phyloP scores from a whole-genome alignment of 768 basidiomycete genomes.

The Porphyrellus cyaneotinctus region DNA sequence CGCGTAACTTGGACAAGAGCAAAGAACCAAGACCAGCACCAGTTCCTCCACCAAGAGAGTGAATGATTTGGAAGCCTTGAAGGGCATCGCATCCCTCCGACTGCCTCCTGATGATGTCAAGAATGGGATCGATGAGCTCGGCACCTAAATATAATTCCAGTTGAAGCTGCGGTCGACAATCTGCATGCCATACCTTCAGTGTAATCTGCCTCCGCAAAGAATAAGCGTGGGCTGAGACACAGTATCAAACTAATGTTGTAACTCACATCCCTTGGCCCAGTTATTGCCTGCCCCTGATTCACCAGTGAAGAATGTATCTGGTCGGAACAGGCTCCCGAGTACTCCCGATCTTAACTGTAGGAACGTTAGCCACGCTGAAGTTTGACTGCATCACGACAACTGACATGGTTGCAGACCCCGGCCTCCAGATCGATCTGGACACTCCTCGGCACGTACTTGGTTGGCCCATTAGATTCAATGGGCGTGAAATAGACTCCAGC shows the following conservation, averaged over 20 bases:
- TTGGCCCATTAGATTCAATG: slow-evolving; percentile 44
- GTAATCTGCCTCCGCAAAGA: slow-evolving; percentile 51
- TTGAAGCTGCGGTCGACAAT: background rate
- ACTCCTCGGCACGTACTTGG: slow-evolving; percentile 86
- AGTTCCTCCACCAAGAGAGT: slow-evolving; percentile 90
- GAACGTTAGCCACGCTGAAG: slow-evolving; percentile 1
- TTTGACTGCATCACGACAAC: slow-evolving; percentile 22
- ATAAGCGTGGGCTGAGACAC: slow-evolving; percentile 16
- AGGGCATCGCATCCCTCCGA: slow-evolving; percentile 79
- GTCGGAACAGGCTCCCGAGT: slow-evolving; percentile 75
- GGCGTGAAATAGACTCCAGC: slow-evolving; percentile 82
- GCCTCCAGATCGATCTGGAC: slow-evolving; percentile 89
- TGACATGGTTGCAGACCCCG: slow-evolving; percentile 75
- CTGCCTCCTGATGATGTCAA: slow-evolving; percentile 78
- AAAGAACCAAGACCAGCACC: slow-evolving; percentile 84
- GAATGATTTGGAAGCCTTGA: slow-evolving; percentile 88
- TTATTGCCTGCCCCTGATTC: slow-evolving; percentile 79
- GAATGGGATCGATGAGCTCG: slow-evolving; percentile 82
- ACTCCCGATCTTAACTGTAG: slow-evolving; percentile 61
- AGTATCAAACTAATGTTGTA: slow-evolving; percentile 10
- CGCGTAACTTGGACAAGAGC: slow-evolving; percentile 75
- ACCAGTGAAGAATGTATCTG: slow-evolving; percentile 77
- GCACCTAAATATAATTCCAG: slow-evolving; percentile 51
- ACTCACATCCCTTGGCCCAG: slow-evolving; percentile 91
- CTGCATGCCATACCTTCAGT: slow-evolving; percentile 63